Conservation (phyloP, 2,329 filamentous ascomycete species). For the Claviceps sp. region DNA sequence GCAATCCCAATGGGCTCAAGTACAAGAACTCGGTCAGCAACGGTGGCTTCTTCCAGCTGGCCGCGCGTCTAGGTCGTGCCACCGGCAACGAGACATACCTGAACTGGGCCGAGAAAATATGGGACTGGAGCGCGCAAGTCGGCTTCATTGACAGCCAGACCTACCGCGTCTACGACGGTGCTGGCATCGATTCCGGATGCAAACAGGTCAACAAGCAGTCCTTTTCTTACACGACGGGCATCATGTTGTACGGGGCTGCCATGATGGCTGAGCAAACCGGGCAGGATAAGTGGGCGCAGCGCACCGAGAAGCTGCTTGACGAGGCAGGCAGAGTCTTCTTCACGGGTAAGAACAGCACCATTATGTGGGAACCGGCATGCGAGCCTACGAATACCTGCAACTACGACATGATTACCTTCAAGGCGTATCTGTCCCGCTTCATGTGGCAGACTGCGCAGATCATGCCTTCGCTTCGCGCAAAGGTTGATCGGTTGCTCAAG, state of each 20-base stretch:
- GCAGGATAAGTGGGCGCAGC: conserved; percentile 38
- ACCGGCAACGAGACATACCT: conserved; percentile 53
- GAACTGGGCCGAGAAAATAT: conserved; percentile 53
- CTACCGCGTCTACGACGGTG: conserved; percentile 49
- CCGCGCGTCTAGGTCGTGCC: conserved; percentile 58
- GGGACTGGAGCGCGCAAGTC: conserved; percentile 46
- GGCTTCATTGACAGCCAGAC: conserved; percentile 40
- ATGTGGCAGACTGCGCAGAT: conserved; percentile 45
- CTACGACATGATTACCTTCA: conserved; percentile 53
- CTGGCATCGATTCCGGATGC: conserved; percentile 42
- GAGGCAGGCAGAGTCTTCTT: conserved; percentile 41
- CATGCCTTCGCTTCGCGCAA: conserved; percentile 37
- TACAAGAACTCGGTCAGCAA: conserved; percentile 80
- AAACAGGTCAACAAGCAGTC: conserved; percentile 35
- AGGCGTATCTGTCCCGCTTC: conserved; percentile 52
- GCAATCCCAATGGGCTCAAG: conserved; percentile 59
- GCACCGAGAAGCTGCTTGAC: conserved; percentile 37
- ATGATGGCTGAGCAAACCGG: conserved; percentile 49
- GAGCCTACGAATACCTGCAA: conserved; percentile 44
- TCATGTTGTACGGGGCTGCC: conserved; percentile 52
- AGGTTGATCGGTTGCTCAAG: conserved; percentile 34
- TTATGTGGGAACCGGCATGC: conserved; percentile 57
- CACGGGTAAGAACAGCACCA: conserved; percentile 36
- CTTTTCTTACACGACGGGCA: conserved; percentile 54
- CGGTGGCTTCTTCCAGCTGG: conserved; percentile 71